Base-by-base conservation (phyloP, 257 asterid species). In the Haberlea rhodopensis region DNA sequence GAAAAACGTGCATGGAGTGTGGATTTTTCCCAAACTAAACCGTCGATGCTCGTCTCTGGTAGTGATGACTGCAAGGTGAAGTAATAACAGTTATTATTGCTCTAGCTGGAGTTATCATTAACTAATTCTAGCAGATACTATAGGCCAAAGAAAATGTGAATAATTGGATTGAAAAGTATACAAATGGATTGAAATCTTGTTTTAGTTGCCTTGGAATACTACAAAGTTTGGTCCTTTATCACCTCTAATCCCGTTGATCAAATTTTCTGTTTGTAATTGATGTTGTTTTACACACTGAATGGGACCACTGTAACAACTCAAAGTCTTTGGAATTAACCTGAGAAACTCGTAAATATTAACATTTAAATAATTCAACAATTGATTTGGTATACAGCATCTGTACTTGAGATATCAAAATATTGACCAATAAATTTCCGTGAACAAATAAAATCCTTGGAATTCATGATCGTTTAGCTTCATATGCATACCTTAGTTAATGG, bases 1-100 rank as follows among this genome's bases (percentile, higher is more conserved):
- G 97, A 90, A 71, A 90, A 90, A 69, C 90, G 95, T 57, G 97
- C 97, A 22, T 90, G 96, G 96, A 85, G 97, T 81, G 92, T 90
- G 37, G 97, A 90, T 77, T 90, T 90, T 78, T 87, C 95, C 29
- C 69, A 76, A 34, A 82, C 92, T 4, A 95, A 85, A 63, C 97
- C 96, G 71, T 79, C 90, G 52, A 84, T 90, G 97, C 95, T 90
- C 67, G 89, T 87, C 15, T 87, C 96, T 16, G 97, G 97, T 28
- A 85, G 97, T 72, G 95, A 87, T 66, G 97, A 90, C 73, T 87
- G 95, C 89, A 87, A 85, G 97, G 97, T 90, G 76, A 37, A 37
- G 46, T 37, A 37, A 37, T 1, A 37, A 10, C 16, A 37, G 16
- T 28, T 8, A 23, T 24, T 8, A 31, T 57, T 37, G 1, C 34